These are phyloP conservation scores for Phytophthora palmivora DNA, from an alignment of 352 stramenopile genomes.

Conservation along the genomic window DNA sequence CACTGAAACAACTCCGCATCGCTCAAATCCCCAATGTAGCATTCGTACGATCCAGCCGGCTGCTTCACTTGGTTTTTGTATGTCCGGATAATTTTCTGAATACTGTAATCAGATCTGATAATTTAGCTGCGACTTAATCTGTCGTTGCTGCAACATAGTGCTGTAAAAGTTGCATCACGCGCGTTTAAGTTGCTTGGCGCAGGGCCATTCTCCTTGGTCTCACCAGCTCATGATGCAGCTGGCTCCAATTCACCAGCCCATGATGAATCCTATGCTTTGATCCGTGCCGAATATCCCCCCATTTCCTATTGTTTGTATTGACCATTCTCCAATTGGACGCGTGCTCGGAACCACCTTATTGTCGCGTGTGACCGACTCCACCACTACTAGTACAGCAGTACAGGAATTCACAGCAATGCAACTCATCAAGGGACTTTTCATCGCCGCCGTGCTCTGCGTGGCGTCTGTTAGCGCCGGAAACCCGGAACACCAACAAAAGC, in stretches of 20 bases:
- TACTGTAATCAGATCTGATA: constrained; percentile 6
- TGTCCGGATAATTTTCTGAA: constrained; percentile 7
- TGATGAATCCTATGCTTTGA: constrained; percentile 38
- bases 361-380: constrained; percentile 1
- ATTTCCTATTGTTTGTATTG: constrained; percentile 7
- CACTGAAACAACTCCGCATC: constrained; percentile 1
- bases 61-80: constrained; percentile 7
- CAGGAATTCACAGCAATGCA: constrained; percentile 30
- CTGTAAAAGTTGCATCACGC: no score
- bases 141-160: no score
- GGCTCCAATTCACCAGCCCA: constrained; percentile 29
- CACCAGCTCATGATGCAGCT: constrained; percentile 20
- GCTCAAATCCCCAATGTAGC: constrained; percentile 12
- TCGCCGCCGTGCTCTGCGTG: constrained; percentile 32
- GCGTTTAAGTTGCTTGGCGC: no score
- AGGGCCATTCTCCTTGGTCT: constrained; percentile 7
- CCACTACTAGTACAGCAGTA: constrained; percentile 5
- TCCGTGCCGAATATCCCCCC: constrained; percentile 28
- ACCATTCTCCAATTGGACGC: constrained; percentile 38
- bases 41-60: constrained; percentile 23
- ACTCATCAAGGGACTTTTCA: constrained; percentile 36
- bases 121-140: not conserved
- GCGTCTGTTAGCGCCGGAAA: constrained; percentile 23
- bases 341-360: constrained; percentile 9
- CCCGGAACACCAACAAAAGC: constrained; percentile 11